These are phyloP conservation scores for Pseudogymnoascus sp. DNA, from an alignment of 2,329 filamentous ascomycete species.

Conservation along the genomic window DNA sequence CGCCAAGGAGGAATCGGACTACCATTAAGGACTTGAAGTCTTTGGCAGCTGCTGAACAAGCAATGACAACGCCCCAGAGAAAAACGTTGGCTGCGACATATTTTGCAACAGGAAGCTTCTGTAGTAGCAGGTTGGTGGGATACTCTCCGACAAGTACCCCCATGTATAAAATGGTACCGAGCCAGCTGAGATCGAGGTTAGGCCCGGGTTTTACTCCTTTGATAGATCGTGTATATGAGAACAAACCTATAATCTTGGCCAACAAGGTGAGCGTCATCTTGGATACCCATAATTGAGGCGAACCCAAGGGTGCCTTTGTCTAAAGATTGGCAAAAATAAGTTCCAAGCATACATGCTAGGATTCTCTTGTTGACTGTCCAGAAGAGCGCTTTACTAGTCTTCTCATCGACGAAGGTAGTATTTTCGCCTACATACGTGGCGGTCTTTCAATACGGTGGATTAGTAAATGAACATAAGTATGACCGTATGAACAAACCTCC, in stretches of 20 bases:
- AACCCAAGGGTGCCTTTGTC: conserved; percentile 26
- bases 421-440: conserved; percentile 10
- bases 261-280: conserved; percentile 19
- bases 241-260: conserved; percentile 21
- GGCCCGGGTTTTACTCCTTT: conserved; percentile 11
- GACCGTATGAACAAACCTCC: not conserved
- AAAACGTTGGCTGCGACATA: conserved; percentile 19
- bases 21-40: conserved; percentile 17
- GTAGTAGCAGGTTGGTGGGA: conserved; percentile 30
- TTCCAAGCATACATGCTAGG: conserved; percentile 42
- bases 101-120: conserved; percentile 31
- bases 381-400: conserved; percentile 42
- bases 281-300: conserved; percentile 23
- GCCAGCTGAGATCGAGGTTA: conserved; percentile 13
- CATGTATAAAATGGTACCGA: conserved; percentile 24
- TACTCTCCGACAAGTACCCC: conserved; percentile 29
- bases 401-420: conserved; percentile 32
- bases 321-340: conserved; percentile 37
- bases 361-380: conserved; percentile 41
- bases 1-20: conserved; percentile 23
- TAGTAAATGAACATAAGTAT: not conserved
- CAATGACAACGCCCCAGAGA: conserved; percentile 13
- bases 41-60: conserved; percentile 14
- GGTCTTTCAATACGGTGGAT: not conserved
- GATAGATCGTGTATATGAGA: conserved; percentile 1